These are phyloP conservation scores for Tolypocladium amazonense DNA, from an alignment of 2,329 filamentous ascomycete genomes.

Conservation along the genomic window DNA sequence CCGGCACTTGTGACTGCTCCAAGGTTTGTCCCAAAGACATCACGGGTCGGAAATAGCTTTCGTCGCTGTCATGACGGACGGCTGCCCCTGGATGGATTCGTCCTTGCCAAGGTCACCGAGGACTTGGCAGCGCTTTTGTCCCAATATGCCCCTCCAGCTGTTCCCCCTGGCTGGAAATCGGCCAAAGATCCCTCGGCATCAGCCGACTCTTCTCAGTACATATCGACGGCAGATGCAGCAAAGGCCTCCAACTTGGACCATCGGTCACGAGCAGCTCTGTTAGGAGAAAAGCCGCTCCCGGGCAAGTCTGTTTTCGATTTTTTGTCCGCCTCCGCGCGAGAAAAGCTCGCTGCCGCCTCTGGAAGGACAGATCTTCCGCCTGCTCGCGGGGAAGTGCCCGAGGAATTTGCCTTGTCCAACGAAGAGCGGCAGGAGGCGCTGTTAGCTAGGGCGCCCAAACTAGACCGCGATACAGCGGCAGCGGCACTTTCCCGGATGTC, in stretches of 20 bases:
- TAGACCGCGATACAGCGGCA: constrained; percentile 57
- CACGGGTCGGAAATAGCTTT: constrained; percentile 16
- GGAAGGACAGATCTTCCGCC: constrained; percentile 69
- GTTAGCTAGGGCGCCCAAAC: constrained; percentile 46
- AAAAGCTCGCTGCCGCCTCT: constrained; percentile 64
- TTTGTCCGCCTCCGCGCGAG: constrained; percentile 65
- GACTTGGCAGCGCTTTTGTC: constrained; percentile 18
- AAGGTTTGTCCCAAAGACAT: constrained; percentile 58
- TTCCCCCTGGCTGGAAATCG: constrained; percentile 67
- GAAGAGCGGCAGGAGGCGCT: constrained; percentile 50
- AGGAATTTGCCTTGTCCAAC: constrained; percentile 51
- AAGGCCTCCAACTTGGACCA: constrained; percentile 68
- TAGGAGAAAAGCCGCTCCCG: constrained; percentile 69
- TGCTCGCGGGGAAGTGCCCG: constrained; percentile 63
- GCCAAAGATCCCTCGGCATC: constrained; percentile 27
- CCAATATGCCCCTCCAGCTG: constrained; percentile 51
- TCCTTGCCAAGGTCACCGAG: constrained; percentile 48
- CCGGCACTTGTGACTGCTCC: constrained; percentile 56
- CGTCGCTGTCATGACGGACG: constrained; percentile 75
- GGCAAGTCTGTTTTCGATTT: constrained; percentile 96
- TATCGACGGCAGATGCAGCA: constrained; percentile 67
- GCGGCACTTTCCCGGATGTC: constrained; percentile 57
- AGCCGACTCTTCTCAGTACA: constrained; percentile 25
- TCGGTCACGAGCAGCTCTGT: constrained; percentile 62
- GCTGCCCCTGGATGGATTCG: constrained; percentile 69